A percentile compares a stretch with the other conserved stretches of the same genome.
Conservation (phyloP, 2,329 filamentous ascomycete genomes). For the Sclerotinia subarctica region DNA sequence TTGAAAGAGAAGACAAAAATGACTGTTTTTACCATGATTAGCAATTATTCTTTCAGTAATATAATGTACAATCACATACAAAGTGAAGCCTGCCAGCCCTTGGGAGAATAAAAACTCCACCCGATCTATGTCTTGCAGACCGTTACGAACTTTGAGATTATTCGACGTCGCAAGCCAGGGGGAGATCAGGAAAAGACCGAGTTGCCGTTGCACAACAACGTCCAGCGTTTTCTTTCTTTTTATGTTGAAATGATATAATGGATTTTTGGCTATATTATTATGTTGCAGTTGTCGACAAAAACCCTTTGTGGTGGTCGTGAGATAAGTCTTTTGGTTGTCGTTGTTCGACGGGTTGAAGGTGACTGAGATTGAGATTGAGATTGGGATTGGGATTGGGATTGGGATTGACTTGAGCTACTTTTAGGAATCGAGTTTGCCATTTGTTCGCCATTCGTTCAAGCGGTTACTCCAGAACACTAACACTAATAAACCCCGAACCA, state of each 20-base stretch:
- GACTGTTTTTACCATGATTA: conserved; percentile 7
- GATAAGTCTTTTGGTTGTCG: not conserved
- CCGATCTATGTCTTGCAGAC: conserved; percentile 7
- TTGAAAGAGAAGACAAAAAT: conserved; percentile 27
- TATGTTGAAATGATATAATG: not conserved
- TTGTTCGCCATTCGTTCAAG: conserved; percentile 4
- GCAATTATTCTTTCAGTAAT: not conserved
- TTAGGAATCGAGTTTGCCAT: conserved; percentile 15
- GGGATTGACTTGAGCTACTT: not conserved
- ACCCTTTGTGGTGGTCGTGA: not conserved
- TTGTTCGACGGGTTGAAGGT: conserved; percentile 7
- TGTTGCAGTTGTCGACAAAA: not conserved
- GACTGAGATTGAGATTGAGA: conserved; percentile 3
- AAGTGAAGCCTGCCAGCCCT: conserved; percentile 4
- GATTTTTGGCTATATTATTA: not conserved
- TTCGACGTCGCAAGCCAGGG: conserved; percentile 10
- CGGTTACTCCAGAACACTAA: not conserved
- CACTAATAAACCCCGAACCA: not conserved
- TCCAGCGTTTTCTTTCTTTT: conserved; percentile 6
- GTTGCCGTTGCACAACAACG: conserved; percentile 9
- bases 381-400: not conserved
- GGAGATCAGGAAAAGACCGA: not conserved
- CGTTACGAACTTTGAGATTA: not conserved
- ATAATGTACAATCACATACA: conserved; percentile 14
- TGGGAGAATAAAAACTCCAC: not conserved